Evolutionary conservation across 2,329 filamentous ascomycete species (phyloP), one percentile per base, ranked within the genome.

Genomic region (Trichoderma sp.): DNA sequence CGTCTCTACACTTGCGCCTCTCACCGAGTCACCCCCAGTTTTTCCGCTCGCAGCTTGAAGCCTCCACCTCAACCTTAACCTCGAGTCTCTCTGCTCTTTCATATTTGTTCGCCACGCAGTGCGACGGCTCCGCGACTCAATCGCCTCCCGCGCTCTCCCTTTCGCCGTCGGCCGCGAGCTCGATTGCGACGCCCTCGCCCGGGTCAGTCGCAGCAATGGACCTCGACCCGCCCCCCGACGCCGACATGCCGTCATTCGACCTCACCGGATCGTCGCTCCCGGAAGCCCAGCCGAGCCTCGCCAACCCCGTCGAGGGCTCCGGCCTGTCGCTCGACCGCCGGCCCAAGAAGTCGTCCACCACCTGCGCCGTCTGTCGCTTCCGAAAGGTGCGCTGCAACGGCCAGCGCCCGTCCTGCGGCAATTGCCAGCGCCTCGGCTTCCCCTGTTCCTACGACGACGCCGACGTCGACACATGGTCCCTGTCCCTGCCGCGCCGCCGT

Each of bases 371-470:
- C 12, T 85, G 82, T 68, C 81, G 83, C 24, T 78, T 81, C 56
- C 82, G 84, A 71, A 86, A 87, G 74, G 84, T 87, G 21, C 83
- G 84, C 55, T 87, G 84, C 75, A 83, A 86, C 70, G 82, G 83
- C 43, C 77, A 79, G 14, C 81, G 81, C 47, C 78, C 81, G 57
- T 75, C 83, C 66, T 87, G 84, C 73, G 81, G 82, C 74, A 86
- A 85, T 74, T 87, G 84, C 74, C 82, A 85, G 68, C 81, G 84
- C 21, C 79, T 87, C 51, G 83, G 82, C 55, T 86, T 86, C 69
- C 78, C 80, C 7, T 87, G 84, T 72, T 83, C 83, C 7, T 86
- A 85, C 70, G 82, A 85, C 66, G 82, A 84, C 61, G 76, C 74
- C 54, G 77, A 77, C 62, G 69, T 78, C 34, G 77, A 78, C 14